Evolutionary conservation across 345 rosid species (phyloP).

Genomic region (Excoecaria agallocha): DNA sequence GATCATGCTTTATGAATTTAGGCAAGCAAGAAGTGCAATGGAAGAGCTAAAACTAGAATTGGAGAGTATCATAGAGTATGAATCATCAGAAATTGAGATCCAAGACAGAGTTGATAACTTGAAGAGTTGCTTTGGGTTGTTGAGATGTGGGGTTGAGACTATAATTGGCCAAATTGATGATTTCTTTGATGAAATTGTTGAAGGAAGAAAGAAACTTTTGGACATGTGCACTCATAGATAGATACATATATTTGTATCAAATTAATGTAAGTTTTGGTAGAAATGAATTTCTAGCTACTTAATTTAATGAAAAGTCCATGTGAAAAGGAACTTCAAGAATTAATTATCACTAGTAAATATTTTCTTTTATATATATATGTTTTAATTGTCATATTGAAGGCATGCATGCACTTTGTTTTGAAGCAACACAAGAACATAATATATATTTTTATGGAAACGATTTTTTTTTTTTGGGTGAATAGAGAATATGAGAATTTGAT

Average conservation of each 20-base stretch:
- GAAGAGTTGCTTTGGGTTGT: conserved; percentile 55
- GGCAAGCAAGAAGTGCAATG: conserved; percentile 53
- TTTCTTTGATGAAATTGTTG: conserved; percentile 87
- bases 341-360: neutral
- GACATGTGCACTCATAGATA: conserved; percentile 76
- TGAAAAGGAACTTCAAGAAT: conserved; percentile 2
- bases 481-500: conserved; percentile 28
- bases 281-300: neutral
- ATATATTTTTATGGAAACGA: conserved; percentile 1
- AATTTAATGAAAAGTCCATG: neutral
- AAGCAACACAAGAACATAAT: conserved; percentile 13
- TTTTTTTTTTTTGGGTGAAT: neutral
- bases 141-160: conserved; percentile 66
- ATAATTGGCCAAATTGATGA: conserved; percentile 74
- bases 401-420: conserved; percentile 8
- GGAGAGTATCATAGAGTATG: conserved; percentile 41
- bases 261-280: too few species aligned
- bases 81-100: conserved; percentile 30
- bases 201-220: conserved; percentile 74
- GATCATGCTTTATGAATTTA: conserved; percentile 54
- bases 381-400: neutral
- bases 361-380: neutral
- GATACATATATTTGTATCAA: neutral
- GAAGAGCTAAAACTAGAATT: conserved; percentile 64
- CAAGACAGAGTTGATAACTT: conserved; percentile 53